phyloP scores from a whole-genome alignment of 164 flowering plant species.

The Berberis thunbergii region DNA sequence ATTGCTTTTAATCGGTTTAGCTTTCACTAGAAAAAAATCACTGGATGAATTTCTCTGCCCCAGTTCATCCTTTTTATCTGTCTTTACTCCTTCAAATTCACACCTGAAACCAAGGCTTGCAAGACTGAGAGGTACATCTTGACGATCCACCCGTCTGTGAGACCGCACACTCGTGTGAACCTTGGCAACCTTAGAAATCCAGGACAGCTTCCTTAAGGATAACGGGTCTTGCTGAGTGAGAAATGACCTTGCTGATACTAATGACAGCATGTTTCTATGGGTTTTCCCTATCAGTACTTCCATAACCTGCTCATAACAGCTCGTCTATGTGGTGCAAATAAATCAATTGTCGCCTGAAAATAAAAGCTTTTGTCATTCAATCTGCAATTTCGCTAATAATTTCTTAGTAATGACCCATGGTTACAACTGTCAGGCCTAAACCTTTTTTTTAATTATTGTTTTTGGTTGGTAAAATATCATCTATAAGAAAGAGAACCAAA shows the following conservation, averaged over 20 bases:
- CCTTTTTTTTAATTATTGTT: too few relatives aligned
- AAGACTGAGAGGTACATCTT: slow-evolving; percentile 36
- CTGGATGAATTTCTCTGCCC: slow-evolving; percentile 8
- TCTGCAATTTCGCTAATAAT: too few relatives aligned
- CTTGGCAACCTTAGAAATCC: slow-evolving; percentile 18
- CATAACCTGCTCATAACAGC: slow-evolving; percentile 7
- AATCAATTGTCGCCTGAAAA: not conserved
- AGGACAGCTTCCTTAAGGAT: slow-evolving; percentile 23
- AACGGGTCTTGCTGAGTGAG: slow-evolving; percentile 38
- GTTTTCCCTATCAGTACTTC: slow-evolving; percentile 1
- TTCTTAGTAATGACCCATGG: too few relatives aligned
- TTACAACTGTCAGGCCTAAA: too few relatives aligned
- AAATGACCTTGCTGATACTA: slow-evolving; percentile 39
- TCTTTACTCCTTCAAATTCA: slow-evolving; percentile 12
- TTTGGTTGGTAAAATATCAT: too few relatives aligned
- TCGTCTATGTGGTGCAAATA: not conserved
- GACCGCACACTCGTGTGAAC: slow-evolving; percentile 23
- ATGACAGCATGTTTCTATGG: slow-evolving; percentile 32
- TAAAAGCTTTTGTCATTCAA: too few relatives aligned
- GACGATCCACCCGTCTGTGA: slow-evolving; percentile 12
- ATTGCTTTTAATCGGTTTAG: slow-evolving; percentile 21
- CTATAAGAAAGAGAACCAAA: too few relatives aligned
- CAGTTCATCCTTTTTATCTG: too few relatives aligned
- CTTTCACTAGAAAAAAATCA: slow-evolving; percentile 24
- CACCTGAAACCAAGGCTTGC: slow-evolving; percentile 32